Percentiles rank a stretch among this genome's conserved stretches.
Conservation (phyloP, 2,329 filamentous ascomycete genomes). For the Exophiala sideris region DNA sequence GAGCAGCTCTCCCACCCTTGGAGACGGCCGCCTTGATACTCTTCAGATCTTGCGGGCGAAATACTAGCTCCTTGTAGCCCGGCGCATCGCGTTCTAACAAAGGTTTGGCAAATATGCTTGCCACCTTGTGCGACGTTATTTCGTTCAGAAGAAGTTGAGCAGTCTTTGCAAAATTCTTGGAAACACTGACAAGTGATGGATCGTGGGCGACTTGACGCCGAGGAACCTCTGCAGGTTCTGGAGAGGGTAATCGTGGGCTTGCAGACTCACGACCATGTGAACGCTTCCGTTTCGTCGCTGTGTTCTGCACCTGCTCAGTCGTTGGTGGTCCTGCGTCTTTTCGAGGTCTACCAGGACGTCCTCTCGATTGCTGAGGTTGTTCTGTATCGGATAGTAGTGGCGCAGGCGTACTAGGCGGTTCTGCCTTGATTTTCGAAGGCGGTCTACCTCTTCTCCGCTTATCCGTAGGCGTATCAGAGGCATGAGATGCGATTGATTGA, state of each 20-base stretch:
- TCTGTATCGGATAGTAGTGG: conserved; percentile 34
- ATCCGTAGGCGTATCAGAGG: conserved; percentile 24
- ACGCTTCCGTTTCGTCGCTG: conserved; percentile 38
- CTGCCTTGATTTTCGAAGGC: conserved; percentile 25
- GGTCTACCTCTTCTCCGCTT: conserved; percentile 18
- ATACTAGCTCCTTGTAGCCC: conserved; percentile 69
- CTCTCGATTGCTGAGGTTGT: conserved; percentile 31
- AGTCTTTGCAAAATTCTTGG: conserved; percentile 59
- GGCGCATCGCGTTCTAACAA: conserved; percentile 73
- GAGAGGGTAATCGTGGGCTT: conserved; percentile 18
- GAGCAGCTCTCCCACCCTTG: conserved; percentile 44
- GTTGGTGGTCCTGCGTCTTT: conserved; percentile 7
- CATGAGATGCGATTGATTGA: conserved; percentile 25
- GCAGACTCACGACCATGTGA: conserved; percentile 32
- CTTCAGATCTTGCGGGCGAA: conserved; percentile 73
- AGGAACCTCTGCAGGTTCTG: conserved; percentile 20
- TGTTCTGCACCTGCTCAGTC: conserved; percentile 4
- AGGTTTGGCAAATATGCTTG: conserved; percentile 74
- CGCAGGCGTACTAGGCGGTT: conserved; percentile 35
- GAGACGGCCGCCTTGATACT: conserved; percentile 69
- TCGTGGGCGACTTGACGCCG: conserved; percentile 34
- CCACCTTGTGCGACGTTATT: conserved; percentile 71
- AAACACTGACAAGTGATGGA: conserved; percentile 35
- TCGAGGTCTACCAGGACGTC: conserved; percentile 30
- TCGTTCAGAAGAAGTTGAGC: conserved; percentile 71